Percentiles rank a stretch among this genome's conserved stretches.
Conservation (phyloP, 305 asterid species). For the Stenogyne calaminthoides region DNA sequence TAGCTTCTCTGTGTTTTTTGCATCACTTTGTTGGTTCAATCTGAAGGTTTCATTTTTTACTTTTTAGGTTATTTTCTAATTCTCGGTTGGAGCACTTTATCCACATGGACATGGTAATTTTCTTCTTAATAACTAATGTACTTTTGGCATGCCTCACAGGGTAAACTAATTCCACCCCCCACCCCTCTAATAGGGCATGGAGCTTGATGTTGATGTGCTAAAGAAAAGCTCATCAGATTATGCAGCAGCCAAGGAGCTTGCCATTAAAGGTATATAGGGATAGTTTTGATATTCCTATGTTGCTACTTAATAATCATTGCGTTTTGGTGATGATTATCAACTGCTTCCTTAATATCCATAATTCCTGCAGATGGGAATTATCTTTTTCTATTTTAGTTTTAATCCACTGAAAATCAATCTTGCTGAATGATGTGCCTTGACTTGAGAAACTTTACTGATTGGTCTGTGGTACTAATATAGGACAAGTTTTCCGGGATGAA, state of each 20-base stretch:
- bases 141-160: background rate
- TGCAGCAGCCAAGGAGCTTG: constrained; percentile 73
- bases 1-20: background rate
- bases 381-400: background rate
- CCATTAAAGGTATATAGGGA: constrained; percentile 58
- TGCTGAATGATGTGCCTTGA: background rate
- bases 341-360: background rate
- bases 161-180: background rate
- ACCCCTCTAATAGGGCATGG: constrained; percentile 49
- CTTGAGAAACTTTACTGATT: background rate
- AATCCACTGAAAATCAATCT: constrained; percentile 6
- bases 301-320: background rate
- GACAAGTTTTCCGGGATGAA: background rate
- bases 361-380: background rate
- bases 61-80: constrained; percentile 67
- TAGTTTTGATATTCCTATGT: background rate
- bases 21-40: constrained; percentile 21
- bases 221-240: constrained; percentile 66
- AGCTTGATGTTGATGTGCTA: constrained; percentile 70
- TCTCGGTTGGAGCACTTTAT: constrained; percentile 72
- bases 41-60: constrained; percentile 29
- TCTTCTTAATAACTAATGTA: background rate
- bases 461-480: background rate
- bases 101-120: constrained; percentile 84
- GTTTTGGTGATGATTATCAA: constrained; percentile 1